These are phyloP conservation scores for Hypholoma fasciculare DNA, from an alignment of 768 basidiomycete genomes.

Conservation along the genomic window DNA sequence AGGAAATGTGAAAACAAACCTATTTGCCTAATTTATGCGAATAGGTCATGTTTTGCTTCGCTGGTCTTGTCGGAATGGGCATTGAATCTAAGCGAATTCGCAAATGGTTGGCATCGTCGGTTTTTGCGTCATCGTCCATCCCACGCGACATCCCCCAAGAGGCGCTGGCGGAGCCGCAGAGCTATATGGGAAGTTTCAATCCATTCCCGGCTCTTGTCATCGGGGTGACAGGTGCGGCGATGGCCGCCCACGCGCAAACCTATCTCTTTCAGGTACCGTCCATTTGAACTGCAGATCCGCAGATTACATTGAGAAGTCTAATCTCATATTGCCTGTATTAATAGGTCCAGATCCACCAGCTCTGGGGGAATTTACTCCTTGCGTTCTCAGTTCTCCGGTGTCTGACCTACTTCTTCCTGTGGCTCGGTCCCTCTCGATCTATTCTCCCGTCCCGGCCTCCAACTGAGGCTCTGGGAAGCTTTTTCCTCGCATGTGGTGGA, in stretches of 20 bases:
- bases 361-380: constrained; percentile 90
- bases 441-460: constrained; percentile 91
- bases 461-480: constrained; percentile 86
- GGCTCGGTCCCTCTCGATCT: constrained; percentile 81
- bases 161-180: constrained; percentile 63
- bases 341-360: constrained; percentile 82
- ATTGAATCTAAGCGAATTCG: constrained; percentile 80
- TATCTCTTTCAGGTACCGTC: constrained; percentile 82
- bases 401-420: constrained; percentile 93
- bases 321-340: background rate
- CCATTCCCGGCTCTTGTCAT: constrained; percentile 93
- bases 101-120: constrained; percentile 68
- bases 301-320: constrained; percentile 1
- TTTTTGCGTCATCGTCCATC: constrained; percentile 32
- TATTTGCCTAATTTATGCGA: background rate
- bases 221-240: constrained; percentile 90
- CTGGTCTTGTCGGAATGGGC: constrained; percentile 87
- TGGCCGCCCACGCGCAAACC: constrained; percentile 88
- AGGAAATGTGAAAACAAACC: background rate
- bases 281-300: background rate
- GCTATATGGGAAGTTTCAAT: constrained; percentile 80
- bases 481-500: constrained; percentile 88
- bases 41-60: constrained; percentile 93
- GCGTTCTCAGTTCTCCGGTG: constrained; percentile 79
- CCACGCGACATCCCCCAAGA: constrained; percentile 34